Evolutionary conservation across 1,284 basidiomycete genomes (phyloP).

Genomic region (Pseudozyma thailandica): DNA sequence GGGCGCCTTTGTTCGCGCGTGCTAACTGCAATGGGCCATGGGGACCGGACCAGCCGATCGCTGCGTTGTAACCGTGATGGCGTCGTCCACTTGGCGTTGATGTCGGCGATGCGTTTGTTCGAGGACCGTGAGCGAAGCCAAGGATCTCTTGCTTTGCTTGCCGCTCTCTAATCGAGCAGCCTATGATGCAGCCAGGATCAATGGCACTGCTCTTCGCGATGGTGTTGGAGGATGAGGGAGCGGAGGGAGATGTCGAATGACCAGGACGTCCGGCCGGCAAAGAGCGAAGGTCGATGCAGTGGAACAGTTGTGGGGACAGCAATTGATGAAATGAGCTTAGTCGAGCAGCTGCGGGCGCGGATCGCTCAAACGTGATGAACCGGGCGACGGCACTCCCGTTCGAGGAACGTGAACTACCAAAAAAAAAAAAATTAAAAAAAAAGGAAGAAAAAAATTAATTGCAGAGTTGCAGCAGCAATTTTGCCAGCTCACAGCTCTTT

Average conservation of each 20-base stretch:
- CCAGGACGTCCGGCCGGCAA: not conserved
- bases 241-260: not conserved
- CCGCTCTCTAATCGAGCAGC: too few species aligned
- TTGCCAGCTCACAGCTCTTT: not conserved
- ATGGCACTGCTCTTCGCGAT: too few species aligned
- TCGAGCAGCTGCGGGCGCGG: conserved; percentile 2
- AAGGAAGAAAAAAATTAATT: too few species aligned
- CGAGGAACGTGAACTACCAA: not conserved
- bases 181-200: too few species aligned
- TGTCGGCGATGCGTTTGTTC: not conserved
- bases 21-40: conserved; percentile 2
- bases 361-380: not conserved
- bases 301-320: not conserved
- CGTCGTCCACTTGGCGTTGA: too few species aligned
- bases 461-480: not conserved
- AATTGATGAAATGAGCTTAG: conserved; percentile 1
- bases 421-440: too few species aligned
- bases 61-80: not conserved
- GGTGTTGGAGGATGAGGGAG: too few species aligned
- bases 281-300: not conserved
- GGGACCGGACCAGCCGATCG: conserved; percentile 8
- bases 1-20: conserved; percentile 1
- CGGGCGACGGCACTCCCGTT: not conserved
- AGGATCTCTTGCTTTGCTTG: too few species aligned
- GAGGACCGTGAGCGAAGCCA: not conserved